A percentile compares a stretch with the other conserved stretches of the same genome.
Evolutionary conservation across 768 basidiomycete genomes (phyloP).

Genomic region (Phaeotremella fagi): DNA sequence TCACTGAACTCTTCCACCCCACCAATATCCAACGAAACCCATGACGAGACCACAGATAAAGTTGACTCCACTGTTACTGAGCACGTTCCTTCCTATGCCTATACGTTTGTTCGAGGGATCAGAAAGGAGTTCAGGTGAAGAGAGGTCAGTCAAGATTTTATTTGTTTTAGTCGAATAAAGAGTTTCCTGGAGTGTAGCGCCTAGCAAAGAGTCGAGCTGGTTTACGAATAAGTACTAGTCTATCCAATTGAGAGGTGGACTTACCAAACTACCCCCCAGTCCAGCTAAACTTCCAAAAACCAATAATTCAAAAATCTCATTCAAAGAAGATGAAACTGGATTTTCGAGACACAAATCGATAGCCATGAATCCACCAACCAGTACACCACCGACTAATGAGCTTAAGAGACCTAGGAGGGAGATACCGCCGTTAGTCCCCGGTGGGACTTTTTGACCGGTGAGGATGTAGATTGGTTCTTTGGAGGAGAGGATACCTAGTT

Average conservation of each 20-base stretch:
- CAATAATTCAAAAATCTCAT: conserved; percentile 49
- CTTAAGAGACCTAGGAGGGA: conserved; percentile 69
- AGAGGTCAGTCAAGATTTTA: conserved; percentile 61
- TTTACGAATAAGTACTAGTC: background rate
- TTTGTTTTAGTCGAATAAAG: conserved; percentile 63
- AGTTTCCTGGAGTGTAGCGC: conserved; percentile 79
- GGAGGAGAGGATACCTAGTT: conserved; percentile 77
- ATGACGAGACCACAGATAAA: conserved; percentile 27
- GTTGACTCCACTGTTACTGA: conserved; percentile 79
- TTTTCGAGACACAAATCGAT: conserved; percentile 62
- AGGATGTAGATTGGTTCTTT: conserved; percentile 67
- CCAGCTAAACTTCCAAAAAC: conserved; percentile 65
- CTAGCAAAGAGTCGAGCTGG: conserved; percentile 78
- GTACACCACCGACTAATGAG: conserved; percentile 65
- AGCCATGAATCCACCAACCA: conserved; percentile 65
- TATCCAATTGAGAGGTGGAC: conserved; percentile 33
- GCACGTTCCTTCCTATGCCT: conserved; percentile 61
- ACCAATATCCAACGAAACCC: conserved; percentile 26
- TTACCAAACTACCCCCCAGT: conserved; percentile 70
- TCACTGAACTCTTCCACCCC: conserved; percentile 2
- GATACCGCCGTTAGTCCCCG: conserved; percentile 87
- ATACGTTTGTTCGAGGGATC: conserved; percentile 52
- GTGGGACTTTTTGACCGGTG: conserved; percentile 67
- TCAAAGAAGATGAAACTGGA: conserved; percentile 46
- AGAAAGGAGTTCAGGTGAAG: conserved; percentile 17